phyloP scores from a whole-genome alignment of 192 early-diverging fungal genomes.

The Allomyces javanicus region DNA sequence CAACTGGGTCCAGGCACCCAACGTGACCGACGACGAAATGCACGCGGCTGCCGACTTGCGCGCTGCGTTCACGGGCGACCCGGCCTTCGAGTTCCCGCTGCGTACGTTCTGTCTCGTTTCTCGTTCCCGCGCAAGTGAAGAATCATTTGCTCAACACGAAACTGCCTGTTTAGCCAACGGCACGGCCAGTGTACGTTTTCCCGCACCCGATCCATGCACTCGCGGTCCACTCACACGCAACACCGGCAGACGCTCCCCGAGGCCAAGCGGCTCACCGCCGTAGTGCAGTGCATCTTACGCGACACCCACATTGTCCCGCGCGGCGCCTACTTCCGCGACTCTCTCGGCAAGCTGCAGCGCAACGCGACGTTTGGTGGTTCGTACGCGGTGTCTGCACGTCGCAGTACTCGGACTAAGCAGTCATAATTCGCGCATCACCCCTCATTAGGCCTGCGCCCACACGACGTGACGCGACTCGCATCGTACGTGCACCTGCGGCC shows the following conservation, averaged over 20 bases:
- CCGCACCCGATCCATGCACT: too few relatives aligned
- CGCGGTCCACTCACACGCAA: neutral
- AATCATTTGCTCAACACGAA: neutral
- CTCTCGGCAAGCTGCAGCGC: neutral
- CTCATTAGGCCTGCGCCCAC: neutral
- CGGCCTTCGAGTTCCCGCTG: neutral
- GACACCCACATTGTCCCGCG: neutral
- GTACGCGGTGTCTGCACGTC: too few relatives aligned
- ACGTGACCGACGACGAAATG: neutral
- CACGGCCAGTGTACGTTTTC: too few relatives aligned
- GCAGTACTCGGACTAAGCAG: too few relatives aligned
- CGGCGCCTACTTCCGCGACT: neutral
- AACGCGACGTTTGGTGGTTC: neutral
- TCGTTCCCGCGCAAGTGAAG: neutral
- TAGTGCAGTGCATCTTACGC: neutral
- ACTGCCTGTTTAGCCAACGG: neutral
- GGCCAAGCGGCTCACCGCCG: neutral
- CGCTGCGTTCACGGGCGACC: neutral
- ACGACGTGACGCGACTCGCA: neutral
- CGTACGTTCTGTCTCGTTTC: neutral
- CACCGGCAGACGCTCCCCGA: neutral
- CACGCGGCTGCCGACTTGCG: neutral
- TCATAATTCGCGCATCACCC: too few relatives aligned
- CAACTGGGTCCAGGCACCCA: neutral
- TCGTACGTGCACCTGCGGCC: neutral